Base-by-base conservation (phyloP, 148 eudicot genomes). In the Nepenthes mirabilis region DNA sequence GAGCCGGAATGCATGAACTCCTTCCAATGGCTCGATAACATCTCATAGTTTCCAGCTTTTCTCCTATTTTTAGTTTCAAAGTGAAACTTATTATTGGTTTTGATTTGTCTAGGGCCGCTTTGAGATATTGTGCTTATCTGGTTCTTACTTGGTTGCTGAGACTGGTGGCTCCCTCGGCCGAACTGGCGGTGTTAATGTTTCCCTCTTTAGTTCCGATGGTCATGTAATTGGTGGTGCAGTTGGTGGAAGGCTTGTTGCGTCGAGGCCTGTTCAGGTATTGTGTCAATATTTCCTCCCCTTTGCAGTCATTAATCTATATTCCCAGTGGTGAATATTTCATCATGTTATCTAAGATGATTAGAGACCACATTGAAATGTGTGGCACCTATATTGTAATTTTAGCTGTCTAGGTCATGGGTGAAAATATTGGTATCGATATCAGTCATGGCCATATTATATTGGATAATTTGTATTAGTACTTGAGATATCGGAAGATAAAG, bases 141-240 rank as follows among this genome's bases (percentile, higher is more conserved):
- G 97, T 60, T 88, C 94, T 6, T 91, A 83, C 76, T 75, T 91
- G 77, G 75, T 88, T 55, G 67, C 82, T 62, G 94, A 85, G 60
- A 80, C 63, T 34, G 94, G 91, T 52, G 88, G 81, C 6, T 65
- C 84, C 9, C 87, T 77, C 62, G 67, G 81, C 70, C 85, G 97
- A 36, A 81, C 81, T 47, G 97, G 95, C 56, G 95, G 95, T 43
- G 70, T 91, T 47, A 91, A 86, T 70, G 80, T 91, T 55, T 87
- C 95, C 6, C 77, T 91, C 34, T 72, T 83, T 68, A 81, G 90
- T 62, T 79, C 86, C 45, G 95, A 91, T 67, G 95, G 97, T 43
- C 97, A 76, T 64, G 82, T 91, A 35, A 67, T 91, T 47, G 97
- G 97, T 36, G 97, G 97, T 34, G 93, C 84, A 59, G 77, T 91